Conservation (phyloP, 495 filamentous ascomycete species). For the Penicillium verhagenii region DNA sequence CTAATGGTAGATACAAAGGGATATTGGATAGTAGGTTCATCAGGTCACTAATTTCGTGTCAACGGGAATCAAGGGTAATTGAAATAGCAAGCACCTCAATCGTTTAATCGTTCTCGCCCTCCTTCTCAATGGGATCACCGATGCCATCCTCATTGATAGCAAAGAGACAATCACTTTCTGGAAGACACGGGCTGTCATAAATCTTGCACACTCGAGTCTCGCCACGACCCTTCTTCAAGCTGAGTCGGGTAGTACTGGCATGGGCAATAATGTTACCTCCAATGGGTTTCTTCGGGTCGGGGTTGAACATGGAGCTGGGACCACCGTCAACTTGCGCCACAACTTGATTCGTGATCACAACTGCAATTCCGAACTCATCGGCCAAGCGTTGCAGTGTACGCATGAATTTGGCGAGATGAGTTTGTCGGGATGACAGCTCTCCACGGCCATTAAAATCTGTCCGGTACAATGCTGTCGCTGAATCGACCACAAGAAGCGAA, state of each 20-base stretch:
- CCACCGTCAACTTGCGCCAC: slow-evolving; percentile 98
- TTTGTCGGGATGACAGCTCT: slow-evolving; percentile 85
- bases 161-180: slow-evolving; percentile 94
- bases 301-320: slow-evolving; percentile 95
- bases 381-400: slow-evolving; percentile 89
- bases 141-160: slow-evolving; percentile 97
- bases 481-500: slow-evolving; percentile 92
- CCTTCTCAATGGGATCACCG: slow-evolving; percentile 92
- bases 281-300: slow-evolving; percentile 98
- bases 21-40: slow-evolving; percentile 22
- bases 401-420: slow-evolving; percentile 96
- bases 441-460: slow-evolving; percentile 95
- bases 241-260: slow-evolving; percentile 85
- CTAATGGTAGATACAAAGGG: neutral
- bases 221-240: slow-evolving; percentile 89
- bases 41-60: slow-evolving; percentile 35
- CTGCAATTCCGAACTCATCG: slow-evolving; percentile 97
- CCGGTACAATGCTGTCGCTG: slow-evolving; percentile 89
- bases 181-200: slow-evolving; percentile 95
- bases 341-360: slow-evolving; percentile 98
- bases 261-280: slow-evolving; percentile 99
- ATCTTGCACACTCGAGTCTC: slow-evolving; percentile 98
- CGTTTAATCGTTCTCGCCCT: slow-evolving; percentile 73
- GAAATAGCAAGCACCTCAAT: neutral
- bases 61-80: slow-evolving; percentile 1